Base-by-base conservation (phyloP, 1,284 basidiomycete species). In the Irpex lacteus region DNA sequence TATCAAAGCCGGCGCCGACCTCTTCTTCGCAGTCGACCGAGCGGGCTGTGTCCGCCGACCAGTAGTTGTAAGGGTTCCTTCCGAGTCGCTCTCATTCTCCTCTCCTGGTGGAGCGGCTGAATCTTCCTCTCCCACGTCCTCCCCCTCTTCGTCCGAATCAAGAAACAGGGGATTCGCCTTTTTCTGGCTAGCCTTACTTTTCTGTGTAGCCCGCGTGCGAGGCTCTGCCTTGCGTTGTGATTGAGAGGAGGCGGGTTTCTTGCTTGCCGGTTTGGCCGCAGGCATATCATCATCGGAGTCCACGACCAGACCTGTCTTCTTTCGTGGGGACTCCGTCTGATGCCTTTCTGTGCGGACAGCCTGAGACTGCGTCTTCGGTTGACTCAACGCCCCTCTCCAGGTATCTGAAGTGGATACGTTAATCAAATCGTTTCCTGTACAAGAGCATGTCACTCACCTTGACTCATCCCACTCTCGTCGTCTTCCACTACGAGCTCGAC, bases 401-500 rank as follows among this genome's bases (percentile, higher is more conserved):
- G 62, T 59, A 44, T 37, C 60, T 73, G 71, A 64, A 26, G 18
- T 3, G 55, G 19, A 32, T 26, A 36, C 3, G 56, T 55, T 26
- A 26, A 5, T 55, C 36, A 26, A 5, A 61, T 47, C 47, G 5
- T 6, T 34, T 32, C 59, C 11, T 21, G 19, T n/a, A 58, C 37
- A 55, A 59, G 68, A 66, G 7, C 65, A 66, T n/a, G 60, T 66
- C 9, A 69, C 71, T 9, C 13, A 61, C 44, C 77, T 66, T 67
- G 90, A 88, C 75, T 44, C 79, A 71, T 5, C 0, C 84, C 86
- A 66, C 85, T 84, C 63, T 88, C 86, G 11, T 82, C 80, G 38
- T 85, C 81, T 61, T 74, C 82, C 3, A 79, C 71, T 54, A 86
- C 75, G 13, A 92, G 75, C 55, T 88, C 83, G 9, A 92, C 74